Base-by-base conservation (phyloP, 2,329 filamentous ascomycete species). In the Lasiodiplodia theobromae region DNA sequence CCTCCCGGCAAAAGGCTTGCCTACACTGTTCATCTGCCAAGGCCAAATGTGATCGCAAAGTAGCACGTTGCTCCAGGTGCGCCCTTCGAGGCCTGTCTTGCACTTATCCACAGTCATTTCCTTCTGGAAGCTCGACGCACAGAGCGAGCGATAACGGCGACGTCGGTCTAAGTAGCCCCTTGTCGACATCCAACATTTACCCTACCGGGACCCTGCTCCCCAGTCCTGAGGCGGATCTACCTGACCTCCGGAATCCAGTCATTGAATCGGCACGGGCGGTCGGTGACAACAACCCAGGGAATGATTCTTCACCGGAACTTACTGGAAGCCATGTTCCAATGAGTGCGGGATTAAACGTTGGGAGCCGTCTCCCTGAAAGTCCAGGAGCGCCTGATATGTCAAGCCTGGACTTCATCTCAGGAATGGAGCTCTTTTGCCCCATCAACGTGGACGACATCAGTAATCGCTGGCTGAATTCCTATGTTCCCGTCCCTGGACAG, bases 391-490 rank as follows among this genome's bases (percentile, higher is more conserved):
- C 51, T 12, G 51, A 53, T 28, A 28, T 53, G 28, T 53, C 51
- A 28, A 1, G 23, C 21, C 51, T 53, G 2, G 51, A 52, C 7
- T 12, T 23, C n/a, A 84, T 83, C 64, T 73, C 76, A 5, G 47
- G 66, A 14, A 67, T 79, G 2, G 76, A 81, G 14, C 77, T 86
- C 7, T 68, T 80, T 0, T 85, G 83, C 68, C 81, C 82, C 2
- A 84, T 86, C 70, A 79, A 85, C 57, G 80, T 79, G 0, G 80
- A 84, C 28, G 80, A 80, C 18, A 85, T 86, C 60, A 79, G 77
- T 14, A 84, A 83, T 51, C 83, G 84, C 12, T 86, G 84, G 84
- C 73, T 86, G 31, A 80, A 84, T 38, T 74, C 80, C 1, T 85
- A 81, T 44, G 80, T 86, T 5, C 83, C 84, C 0, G 68, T 82